Base-by-base conservation (phyloP, 441 rosid species). In the Flueggea neowawraea region DNA sequence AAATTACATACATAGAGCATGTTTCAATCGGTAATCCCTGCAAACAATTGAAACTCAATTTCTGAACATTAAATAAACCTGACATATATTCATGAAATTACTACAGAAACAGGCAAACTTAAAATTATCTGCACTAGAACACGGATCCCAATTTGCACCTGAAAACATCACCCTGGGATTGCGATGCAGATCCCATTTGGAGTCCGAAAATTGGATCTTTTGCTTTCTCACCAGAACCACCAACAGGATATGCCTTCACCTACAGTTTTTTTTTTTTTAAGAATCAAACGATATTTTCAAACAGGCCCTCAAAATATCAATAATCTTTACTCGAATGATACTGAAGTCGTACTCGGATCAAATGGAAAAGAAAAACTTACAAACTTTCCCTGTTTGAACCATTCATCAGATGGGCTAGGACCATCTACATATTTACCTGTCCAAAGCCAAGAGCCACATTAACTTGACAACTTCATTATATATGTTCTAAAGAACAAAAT, bases 201-300 rank as follows among this genome's bases (percentile, higher is more conserved):
- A 90, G 85, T 76, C 98, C 98, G 54, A 92, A 92, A 55, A 90
- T 78, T 1, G 92, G 95, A 70, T 93, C 98, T 72, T 86, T 86
- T 6, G 91, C 98, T 73, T 84, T 84, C 69, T 53, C 82, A 65
- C 86, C 82, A n/a, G 88, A 73, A 31, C 92, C 88, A 55, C 73
- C 65, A 63, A 84, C 92, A 58, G 81, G 78, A 63, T 85, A 79
- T 78, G 98, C 94, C 76, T 86, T 82, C 69, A 93, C 94, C 98
- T n/a, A n/a, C n/a, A n/a, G n/a, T n/a, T n/a, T n/a, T n/a, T n/a
- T n/a, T n/a, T n/a, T n/a, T n/a, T n/a, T n/a, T n/a, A n/a, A n/a
- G 28, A 28, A 44, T 22, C 17, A 6, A 33, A 54, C 61, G 58
- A 55, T 12, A 6, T 16, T 13, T 5, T 10, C 12, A 43, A 50